Evolutionary conservation across 2,329 filamentous ascomycete species (phyloP), one percentile per base, ranked within the genome.

Genomic region (Mariannaea elegans): DNA sequence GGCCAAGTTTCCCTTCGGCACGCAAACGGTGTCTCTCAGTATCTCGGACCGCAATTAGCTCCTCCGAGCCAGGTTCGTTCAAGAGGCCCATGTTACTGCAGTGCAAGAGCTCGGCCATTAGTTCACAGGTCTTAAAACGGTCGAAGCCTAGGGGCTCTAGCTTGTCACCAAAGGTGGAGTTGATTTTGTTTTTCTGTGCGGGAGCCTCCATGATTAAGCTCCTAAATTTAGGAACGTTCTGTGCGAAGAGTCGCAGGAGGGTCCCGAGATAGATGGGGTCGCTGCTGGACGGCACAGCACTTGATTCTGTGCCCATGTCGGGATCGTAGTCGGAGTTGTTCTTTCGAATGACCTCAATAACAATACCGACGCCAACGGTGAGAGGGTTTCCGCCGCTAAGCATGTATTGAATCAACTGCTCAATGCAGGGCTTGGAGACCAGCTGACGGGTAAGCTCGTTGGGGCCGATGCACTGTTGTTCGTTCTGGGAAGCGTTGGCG

Each of bases 281-380:
- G 50, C 91, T 89, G 65, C 88, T 90, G 1, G 93, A 94, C 0
- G 94, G 94, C 54, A 89, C 82, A 3, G 91, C 87, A 65, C 91
- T 91, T 24, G 91, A 87, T 59, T 93, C 92, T 47, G 90, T 88
- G 62, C 94, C 89, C 68, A 94, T 91, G 68, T 98, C 95, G 1
- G 95, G 90, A 69, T 99, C 95, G 74, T 99, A 99, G 77, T 99
- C 95, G 0, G 95, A 98, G 75, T 99, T 99, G 78, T 99, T 99
- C 80, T 99, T 99, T 61, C 95, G 87, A 74, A 99, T 99, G 44
- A 99, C 95, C 78, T 99, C 95, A 65, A 99, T 99, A 31, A 99
- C 87, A 71, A 98, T 97, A 18, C 95, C 95, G 10, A 99, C 95
- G 48, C 95, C 95, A 14, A 98, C 96, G 0, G 94, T 98, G 59